Conservation (phyloP, 2,329 filamentous ascomycete species). For the Trichoderma pleuroti region DNA sequence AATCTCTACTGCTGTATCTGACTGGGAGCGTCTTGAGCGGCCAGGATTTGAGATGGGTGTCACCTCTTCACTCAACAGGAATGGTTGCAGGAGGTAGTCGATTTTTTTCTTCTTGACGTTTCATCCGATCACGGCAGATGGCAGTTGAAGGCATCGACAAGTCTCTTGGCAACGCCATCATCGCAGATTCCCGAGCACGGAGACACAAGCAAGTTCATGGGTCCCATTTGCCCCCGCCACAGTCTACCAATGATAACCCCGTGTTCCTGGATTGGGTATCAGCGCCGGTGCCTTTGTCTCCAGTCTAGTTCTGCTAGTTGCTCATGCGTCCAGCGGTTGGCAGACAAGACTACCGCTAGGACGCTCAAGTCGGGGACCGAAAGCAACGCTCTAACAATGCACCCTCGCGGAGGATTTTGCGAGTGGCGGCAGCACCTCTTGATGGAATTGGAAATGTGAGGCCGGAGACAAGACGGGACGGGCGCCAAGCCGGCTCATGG, state of each 20-base stretch:
- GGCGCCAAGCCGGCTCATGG: slow-evolving; percentile 7
- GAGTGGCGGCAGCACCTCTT: background rate
- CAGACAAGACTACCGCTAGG: background rate
- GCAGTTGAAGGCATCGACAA: slow-evolving; percentile 7
- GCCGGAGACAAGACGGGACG: slow-evolving; percentile 14
- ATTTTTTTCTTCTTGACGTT: background rate
- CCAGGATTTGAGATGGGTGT: background rate
- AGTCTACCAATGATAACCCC: background rate
- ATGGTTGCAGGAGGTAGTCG: background rate
- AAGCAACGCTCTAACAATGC: background rate
- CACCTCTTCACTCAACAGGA: background rate
- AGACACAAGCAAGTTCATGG: background rate
- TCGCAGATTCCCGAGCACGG: slow-evolving; percentile 7
- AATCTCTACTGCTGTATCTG: background rate
- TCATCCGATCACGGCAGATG: slow-evolving; percentile 12
- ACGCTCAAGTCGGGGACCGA: background rate
- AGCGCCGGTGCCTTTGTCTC: background rate
- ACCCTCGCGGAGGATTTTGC: background rate
- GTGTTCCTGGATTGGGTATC: slow-evolving; percentile 12
- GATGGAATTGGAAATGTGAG: background rate
- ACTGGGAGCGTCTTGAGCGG: background rate
- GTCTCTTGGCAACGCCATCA: slow-evolving; percentile 13
- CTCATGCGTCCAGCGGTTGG: background rate
- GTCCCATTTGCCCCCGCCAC: background rate
- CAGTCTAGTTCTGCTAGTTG: background rate